Base-by-base conservation (phyloP, 2,329 filamentous ascomycete species). In the Aspergillus viridinutans region DNA sequence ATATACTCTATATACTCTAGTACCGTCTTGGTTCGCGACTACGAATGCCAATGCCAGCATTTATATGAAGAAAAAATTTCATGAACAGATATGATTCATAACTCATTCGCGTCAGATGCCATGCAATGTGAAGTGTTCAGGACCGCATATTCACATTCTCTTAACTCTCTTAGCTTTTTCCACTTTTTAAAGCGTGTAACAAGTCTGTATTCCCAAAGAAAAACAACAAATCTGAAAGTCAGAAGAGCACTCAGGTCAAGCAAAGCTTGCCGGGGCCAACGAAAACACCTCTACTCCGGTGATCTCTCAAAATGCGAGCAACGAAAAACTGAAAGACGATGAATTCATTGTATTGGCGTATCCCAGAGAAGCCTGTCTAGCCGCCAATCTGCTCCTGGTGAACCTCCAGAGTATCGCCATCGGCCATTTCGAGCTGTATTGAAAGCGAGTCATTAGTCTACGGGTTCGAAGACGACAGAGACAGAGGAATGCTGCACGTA, bases 371-470 rank as follows among this genome's bases (percentile, higher is more conserved):
- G 26, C 23, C 43, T 58, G 54, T 57, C 54, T 65, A 74, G 20
- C 92, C 93, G 59, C 94, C 94, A 60, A 97, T 94, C 79, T 99
- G 94, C 75, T 99, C 94, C 75, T 97, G 94, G 74, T 97, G 93
- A 26, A 99, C 94, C 72, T 99, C 94, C 26, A 99, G 86, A 1
- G 90, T 95, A 70, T 99, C 94, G 38, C 94, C 93, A 67, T 99
- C 94, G 64, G 86, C 81, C 94, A 99, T 99, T 61, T 97, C 94
- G 55, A 97, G 88, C 94, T 97, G 68, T 53, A 58, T 35, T 29
- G 26, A 10, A 47, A 12, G 26, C 2, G 1, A n/a, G 21, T 12
- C 12, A 38, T 40, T 28, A n/a, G 54, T 54, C 12, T 59, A 50
- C 10, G 12, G 4, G n/a, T 26, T 23, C 4, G n/a, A 14, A 48